Percentiles rank a stretch among this genome's conserved stretches.
These are phyloP conservation scores for Citrullus colocynthis DNA, from an alignment of 306 rosid species.

Conservation along the genomic window DNA sequence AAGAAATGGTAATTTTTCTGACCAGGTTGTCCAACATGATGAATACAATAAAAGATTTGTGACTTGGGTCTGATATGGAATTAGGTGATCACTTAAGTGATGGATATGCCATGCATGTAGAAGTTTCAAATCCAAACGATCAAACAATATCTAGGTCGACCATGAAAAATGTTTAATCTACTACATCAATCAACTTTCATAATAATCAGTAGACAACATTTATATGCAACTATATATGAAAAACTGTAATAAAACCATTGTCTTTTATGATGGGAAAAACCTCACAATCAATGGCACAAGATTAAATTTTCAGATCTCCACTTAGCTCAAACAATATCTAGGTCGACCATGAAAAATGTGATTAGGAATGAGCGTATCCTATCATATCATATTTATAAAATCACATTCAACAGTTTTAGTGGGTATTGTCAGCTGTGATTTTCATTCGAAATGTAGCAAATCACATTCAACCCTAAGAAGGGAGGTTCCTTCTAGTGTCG, in stretches of 20 bases:
- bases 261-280: neutral
- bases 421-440: neutral
- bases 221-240: neutral
- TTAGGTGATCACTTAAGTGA: neutral
- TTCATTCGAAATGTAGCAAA: neutral
- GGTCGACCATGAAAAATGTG: neutral
- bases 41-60: neutral
- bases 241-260: neutral
- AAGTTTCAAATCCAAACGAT: neutral
- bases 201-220: neutral
- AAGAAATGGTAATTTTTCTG: slow-evolving; percentile 19
- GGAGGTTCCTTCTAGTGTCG: neutral
- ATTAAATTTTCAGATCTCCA: slow-evolving; percentile 1
- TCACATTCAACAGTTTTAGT: neutral
- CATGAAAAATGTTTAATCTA: neutral
- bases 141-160: too few relatives aligned
- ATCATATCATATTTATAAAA: neutral
- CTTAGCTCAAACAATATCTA: neutral
- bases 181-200: neutral
- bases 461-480: neutral
- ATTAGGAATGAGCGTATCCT: neutral
- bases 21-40: neutral
- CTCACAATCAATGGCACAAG: neutral
- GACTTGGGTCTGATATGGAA: neutral
- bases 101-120: neutral